These are phyloP conservation scores for Trichoderma breve DNA, from an alignment of 2,329 filamentous ascomycete species.

Conservation along the genomic window DNA sequence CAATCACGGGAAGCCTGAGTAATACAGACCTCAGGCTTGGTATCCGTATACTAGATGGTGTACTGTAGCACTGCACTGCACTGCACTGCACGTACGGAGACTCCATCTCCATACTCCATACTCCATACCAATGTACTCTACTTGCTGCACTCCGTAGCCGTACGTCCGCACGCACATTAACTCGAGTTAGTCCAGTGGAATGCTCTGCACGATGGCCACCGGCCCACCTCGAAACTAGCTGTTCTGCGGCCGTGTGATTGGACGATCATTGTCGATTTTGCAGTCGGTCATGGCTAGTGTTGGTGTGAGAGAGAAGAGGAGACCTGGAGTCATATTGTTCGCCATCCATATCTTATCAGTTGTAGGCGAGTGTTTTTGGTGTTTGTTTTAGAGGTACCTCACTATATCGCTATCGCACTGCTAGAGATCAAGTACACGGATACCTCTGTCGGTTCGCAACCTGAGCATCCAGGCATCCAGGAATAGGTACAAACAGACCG, in stretches of 20 bases:
- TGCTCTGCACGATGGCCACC: neutral
- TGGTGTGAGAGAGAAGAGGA: neutral
- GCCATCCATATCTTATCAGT: neutral
- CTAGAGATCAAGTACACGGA: neutral
- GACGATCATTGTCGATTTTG: neutral
- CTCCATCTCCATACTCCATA: too few relatives aligned
- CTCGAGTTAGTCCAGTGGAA: neutral
- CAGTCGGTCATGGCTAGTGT: neutral
- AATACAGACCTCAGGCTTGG: neutral
- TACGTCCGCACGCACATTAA: neutral
- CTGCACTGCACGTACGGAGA: too few relatives aligned
- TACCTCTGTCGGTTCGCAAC: neutral
- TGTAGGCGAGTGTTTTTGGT: neutral
- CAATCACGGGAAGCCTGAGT: constrained; percentile 4
- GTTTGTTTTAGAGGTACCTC: neutral
- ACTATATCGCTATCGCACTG: neutral
- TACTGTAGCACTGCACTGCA: neutral
- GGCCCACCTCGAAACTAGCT: constrained; percentile 9
- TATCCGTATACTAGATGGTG: neutral
- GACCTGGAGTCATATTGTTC: neutral
- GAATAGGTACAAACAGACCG: neutral
- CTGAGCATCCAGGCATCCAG: neutral
- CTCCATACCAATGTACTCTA: neutral
- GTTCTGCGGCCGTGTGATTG: constrained; percentile 4
- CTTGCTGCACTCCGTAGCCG: neutral